These are phyloP conservation scores for Jatropha curcas DNA, from an alignment of 345 rosid genomes.

Conservation along the genomic window DNA sequence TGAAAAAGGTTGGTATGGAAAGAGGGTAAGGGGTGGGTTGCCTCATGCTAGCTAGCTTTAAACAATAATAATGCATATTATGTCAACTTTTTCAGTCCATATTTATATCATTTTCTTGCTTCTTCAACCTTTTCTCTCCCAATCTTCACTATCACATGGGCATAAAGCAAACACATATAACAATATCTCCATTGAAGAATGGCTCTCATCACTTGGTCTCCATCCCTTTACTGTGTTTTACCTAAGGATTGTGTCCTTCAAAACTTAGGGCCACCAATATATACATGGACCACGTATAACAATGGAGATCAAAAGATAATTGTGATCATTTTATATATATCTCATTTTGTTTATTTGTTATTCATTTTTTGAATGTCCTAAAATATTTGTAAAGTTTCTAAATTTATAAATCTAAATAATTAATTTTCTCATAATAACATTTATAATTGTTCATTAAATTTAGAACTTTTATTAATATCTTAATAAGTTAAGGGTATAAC, in stretches of 20 bases:
- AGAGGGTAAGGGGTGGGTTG: slow-evolving; percentile 20
- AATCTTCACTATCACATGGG: slow-evolving; percentile 26
- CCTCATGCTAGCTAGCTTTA: slow-evolving; percentile 14
- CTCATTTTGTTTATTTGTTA: too few relatives aligned
- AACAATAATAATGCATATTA: slow-evolving; percentile 38
- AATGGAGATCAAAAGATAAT: slow-evolving; percentile 11
- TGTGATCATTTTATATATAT: too few relatives aligned
- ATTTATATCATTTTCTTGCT: slow-evolving; percentile 19
- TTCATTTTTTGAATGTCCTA: too few relatives aligned
- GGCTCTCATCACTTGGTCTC: slow-evolving; percentile 13
- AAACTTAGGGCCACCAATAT: not conserved
- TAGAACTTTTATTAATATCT: too few relatives aligned
- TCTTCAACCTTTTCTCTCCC: not conserved
- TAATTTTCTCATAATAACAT: too few relatives aligned
- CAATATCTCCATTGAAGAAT: slow-evolving; percentile 15
- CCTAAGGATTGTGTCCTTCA: not conserved
- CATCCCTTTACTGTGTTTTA: not conserved
- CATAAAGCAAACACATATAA: not conserved
- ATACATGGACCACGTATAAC: slow-evolving; percentile 27
- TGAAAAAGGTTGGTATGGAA: slow-evolving; percentile 19
- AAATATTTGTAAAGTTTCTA: too few relatives aligned
- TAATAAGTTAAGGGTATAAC: too few relatives aligned
- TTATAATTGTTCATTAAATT: too few relatives aligned
- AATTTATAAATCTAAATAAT: too few relatives aligned
- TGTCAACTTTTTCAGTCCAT: slow-evolving; percentile 35